These are phyloP conservation scores for Wickerhamiella musiphila DNA, from an alignment of 805 yeast species.

Conservation along the genomic window DNA sequence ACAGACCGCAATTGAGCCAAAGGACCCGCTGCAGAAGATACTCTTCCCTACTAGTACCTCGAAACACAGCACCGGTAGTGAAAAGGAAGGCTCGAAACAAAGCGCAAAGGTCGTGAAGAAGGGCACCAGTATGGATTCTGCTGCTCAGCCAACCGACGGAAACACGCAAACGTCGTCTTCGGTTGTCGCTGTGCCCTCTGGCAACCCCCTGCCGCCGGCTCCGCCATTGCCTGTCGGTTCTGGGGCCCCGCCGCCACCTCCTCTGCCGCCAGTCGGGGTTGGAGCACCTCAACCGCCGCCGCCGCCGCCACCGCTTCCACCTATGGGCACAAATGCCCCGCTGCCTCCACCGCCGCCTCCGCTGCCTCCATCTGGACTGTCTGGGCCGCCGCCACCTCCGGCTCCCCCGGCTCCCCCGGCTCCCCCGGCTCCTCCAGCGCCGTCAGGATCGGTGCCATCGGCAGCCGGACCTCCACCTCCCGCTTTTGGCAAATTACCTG, in stretches of 20 bases:
- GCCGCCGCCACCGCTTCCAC: slow-evolving; percentile 11
- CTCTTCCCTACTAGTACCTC: too few relatives aligned
- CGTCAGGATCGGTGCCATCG: slow-evolving; percentile 4
- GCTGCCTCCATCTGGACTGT: slow-evolving; percentile 15
- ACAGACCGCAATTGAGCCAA: too few relatives aligned
- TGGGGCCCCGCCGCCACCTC: slow-evolving; percentile 20
- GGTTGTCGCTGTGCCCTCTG: too few relatives aligned
- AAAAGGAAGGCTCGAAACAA: too few relatives aligned
- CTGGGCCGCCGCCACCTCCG: slow-evolving; percentile 20
- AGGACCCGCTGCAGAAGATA: too few relatives aligned
- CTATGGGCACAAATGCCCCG: slow-evolving; percentile 6
- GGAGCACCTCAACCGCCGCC: slow-evolving; percentile 14
- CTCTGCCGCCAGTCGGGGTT: slow-evolving; percentile 14
- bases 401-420: slow-evolving; percentile 15
- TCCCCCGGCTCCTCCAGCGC: slow-evolving; percentile 21
- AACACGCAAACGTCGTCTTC: too few relatives aligned
- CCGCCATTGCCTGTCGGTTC: slow-evolving; percentile 10
- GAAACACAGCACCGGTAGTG: too few relatives aligned
- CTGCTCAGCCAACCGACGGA: too few relatives aligned
- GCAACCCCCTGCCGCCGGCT: slow-evolving; percentile 15
- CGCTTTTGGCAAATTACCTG: not conserved
- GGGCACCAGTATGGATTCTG: too few relatives aligned
- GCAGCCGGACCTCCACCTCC: slow-evolving; percentile 1
- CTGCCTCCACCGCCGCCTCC: slow-evolving; percentile 21
- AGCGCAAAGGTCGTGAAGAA: too few relatives aligned